These are phyloP conservation scores for Malassezia brasiliensis DNA, from an alignment of 1,284 basidiomycete species.

Conservation along the genomic window DNA sequence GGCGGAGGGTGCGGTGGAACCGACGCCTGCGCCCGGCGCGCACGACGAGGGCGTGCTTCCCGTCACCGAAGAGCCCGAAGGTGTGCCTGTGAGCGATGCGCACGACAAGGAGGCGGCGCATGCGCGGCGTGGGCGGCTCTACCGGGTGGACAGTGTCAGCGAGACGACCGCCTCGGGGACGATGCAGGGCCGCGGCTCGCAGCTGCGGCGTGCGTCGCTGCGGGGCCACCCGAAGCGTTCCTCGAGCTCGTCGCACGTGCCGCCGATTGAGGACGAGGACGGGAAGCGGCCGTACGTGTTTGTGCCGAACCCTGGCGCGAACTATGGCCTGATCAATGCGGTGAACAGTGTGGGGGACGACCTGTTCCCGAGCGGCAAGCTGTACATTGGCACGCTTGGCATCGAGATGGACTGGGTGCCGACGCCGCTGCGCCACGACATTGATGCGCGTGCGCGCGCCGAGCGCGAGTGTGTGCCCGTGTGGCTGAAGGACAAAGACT, in stretches of 20 bases:
- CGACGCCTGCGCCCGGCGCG: background rate
- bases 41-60: background rate
- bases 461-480: conserved; percentile 61
- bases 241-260: background rate
- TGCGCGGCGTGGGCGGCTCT: background rate
- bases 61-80: background rate
- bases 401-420: conserved; percentile 35
- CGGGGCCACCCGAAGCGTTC: background rate
- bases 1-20: too few relatives aligned
- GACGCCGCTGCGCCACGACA: conserved; percentile 50
- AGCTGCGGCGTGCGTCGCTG: background rate
- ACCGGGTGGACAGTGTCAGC: background rate
- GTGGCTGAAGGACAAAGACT: conserved; percentile 59
- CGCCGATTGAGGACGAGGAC: background rate
- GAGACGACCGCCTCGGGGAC: background rate
- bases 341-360: conserved; percentile 37
- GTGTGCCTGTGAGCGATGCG: background rate
- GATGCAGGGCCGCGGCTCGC: background rate
- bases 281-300: conserved; percentile 24
- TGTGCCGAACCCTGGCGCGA: conserved; percentile 38
- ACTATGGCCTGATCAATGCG: conserved; percentile 46
- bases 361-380: conserved; percentile 28
- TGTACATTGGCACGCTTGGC: conserved; percentile 42
- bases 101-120: background rate
- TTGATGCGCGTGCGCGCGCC: conserved; percentile 58